These are phyloP conservation scores for Marchantia paleacea DNA, from an alignment of 225 moss, liverwort and hornwort genomes.

Conservation along the genomic window DNA sequence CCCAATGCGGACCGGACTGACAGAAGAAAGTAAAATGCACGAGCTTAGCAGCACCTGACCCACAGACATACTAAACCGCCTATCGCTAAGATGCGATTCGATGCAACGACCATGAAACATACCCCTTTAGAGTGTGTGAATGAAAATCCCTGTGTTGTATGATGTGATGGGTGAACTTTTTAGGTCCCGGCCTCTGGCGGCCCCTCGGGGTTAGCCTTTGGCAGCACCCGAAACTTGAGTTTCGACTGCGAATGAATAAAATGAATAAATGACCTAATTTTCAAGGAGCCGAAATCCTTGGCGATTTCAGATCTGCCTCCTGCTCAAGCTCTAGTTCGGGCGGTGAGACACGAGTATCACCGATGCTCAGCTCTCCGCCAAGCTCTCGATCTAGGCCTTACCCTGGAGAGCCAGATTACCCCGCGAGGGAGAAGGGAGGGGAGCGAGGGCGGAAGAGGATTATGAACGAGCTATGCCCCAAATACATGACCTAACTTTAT, in stretches of 20 bases:
- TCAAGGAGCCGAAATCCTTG: conserved; percentile 16
- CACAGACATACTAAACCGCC: not conserved
- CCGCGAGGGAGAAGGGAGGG: conserved; percentile 22
- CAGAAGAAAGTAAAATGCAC: not conserved
- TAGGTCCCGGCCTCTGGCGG: not conserved
- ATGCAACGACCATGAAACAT: not conserved
- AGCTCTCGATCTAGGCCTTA: conserved; percentile 23
- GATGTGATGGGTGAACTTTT: conserved; percentile 12
- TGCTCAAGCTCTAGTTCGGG: conserved; percentile 10
- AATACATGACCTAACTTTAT: conserved; percentile 30
- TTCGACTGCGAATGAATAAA: conserved; percentile 18
- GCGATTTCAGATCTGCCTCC: conserved; percentile 25
- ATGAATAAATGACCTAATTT: conserved; percentile 28
- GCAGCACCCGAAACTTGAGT: conserved; percentile 15
- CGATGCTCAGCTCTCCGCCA: conserved; percentile 25
- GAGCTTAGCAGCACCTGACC: not conserved
- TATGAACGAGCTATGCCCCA: conserved; percentile 12
- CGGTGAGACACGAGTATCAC: not conserved
- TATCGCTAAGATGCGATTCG: not conserved
- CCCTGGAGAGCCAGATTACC: conserved; percentile 26
- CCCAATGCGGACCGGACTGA: not conserved
- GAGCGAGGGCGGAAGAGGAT: conserved; percentile 6
- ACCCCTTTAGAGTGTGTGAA: not conserved
- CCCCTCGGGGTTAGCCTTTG: conserved; percentile 9
- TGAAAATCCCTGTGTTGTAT: conserved; percentile 14